A percentile compares a stretch with the other conserved stretches of the same genome.
Conservation (phyloP, 441 rosid genomes). For the Syzygium malaccense region DNA sequence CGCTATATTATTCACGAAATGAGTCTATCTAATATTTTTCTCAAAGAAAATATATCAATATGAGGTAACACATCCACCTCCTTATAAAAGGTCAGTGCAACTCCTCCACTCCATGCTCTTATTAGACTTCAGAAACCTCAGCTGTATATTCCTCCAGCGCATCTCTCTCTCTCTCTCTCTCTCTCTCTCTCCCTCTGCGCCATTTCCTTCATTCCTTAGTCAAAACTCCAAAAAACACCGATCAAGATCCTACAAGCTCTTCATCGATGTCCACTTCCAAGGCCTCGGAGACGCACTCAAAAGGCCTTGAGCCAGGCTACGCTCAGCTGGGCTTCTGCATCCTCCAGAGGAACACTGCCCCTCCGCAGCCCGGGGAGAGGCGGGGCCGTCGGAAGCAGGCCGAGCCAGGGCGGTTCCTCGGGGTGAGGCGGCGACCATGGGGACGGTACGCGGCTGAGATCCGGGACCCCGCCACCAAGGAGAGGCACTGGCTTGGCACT, state of each 20-base stretch:
- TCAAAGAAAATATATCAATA: background rate
- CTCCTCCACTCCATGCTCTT: background rate
- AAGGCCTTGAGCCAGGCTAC: constrained; percentile 19
- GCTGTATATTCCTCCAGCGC: background rate
- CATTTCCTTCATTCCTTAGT: background rate
- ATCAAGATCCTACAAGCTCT: background rate
- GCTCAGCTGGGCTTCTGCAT: constrained; percentile 43
- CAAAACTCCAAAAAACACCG: background rate
- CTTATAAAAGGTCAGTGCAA: background rate
- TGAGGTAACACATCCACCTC: background rate
- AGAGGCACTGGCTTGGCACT: constrained; percentile 91
- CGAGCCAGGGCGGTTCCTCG: constrained; percentile 84
- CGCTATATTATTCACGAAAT: background rate
- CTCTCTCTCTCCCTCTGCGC: background rate
- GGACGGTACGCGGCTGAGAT: constrained; percentile 93
- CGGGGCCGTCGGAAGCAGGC: constrained; percentile 78
- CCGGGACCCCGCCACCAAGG: constrained; percentile 89
- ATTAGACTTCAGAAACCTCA: background rate
- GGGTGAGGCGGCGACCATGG: constrained; percentile 90
- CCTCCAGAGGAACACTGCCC: constrained; percentile 48
- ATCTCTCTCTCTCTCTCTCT: background rate
- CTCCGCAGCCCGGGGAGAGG: constrained; percentile 44
- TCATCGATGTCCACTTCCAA: constrained; percentile 35
- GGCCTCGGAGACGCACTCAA: constrained; percentile 21
- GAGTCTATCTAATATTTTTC: background rate